Evolutionary conservation across 371 early-diverging fungal genomes (phyloP), one percentile per base, ranked within the genome.

Genomic region (Furculomyces boomerangus): DNA sequence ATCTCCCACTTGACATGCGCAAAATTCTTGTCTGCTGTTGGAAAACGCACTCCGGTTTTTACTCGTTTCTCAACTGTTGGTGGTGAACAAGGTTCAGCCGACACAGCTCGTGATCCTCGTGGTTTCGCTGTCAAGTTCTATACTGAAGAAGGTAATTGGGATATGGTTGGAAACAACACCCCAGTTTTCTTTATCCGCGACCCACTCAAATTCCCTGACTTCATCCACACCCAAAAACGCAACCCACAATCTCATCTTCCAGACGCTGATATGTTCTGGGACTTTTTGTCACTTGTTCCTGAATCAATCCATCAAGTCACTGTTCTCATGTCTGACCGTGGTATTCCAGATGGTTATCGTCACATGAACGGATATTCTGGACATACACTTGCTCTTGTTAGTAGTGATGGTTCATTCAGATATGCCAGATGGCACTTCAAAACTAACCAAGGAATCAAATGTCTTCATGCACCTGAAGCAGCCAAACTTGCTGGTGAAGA

Each of bases 391-490:
- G 81, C 81, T 63, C 67, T 87, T 27, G 86, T 88, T 44, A 75
- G 82, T 61, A 73, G 68, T 25, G 60, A 80, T 16, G 86, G 85
- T 49, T 65, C 77, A 54, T 73, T 72, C 67, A 71, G 71, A 54
- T 82, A 80, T 50, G 85, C 84, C 74, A 88, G 87, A 71, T 88
- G 81, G 80, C 88, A 90, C 72, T 87, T 81, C 72, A 83, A 80
- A 68, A 77, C 87, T 32, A 73, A 82, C 58, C 84, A 82, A 64
- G 87, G 87, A 49, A 76, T 82, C 71, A 78, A 83, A 72, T 80
- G 77, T 71, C 64, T 84, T 39, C 68, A 64, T 28, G 73, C 71
- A 24, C 74, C 70, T n/a, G 75, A 87, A 52, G 88, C 86, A 18
- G 62, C 55, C 35, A 60, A 73, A 35, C 60, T 84, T 26, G 77